Evolutionary conservation across 176 grass and related monocot genomes (phyloP), one percentile per base, ranked within the genome.

Genomic region (Panicum miliaceum): DNA sequence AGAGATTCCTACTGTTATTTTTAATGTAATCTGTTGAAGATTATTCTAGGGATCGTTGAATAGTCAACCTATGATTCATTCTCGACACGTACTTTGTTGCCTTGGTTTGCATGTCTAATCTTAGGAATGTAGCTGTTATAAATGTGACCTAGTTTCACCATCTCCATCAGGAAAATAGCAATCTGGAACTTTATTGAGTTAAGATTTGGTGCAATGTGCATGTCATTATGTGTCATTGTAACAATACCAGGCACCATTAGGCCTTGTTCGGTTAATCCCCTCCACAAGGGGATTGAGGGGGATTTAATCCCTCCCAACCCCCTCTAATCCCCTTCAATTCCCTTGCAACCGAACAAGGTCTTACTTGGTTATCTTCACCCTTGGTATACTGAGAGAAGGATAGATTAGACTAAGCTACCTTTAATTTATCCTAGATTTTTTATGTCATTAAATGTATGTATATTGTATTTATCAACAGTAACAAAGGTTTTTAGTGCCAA

Each of bases 401-500:
- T 64, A 47, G 35, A 25, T n/a, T n/a, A n/a, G n/a, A n/a, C n/a
- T n/a, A n/a, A n/a, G n/a, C n/a, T n/a, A n/a, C n/a, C n/a, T n/a
- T 20, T 62, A 19, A 29, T 64, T 4, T 34, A 47, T 19, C n/a
- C 0, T 47, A 29, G 7, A 19, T 52, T 50, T 4, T 22, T 36
- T 15, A 74, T 12, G 47, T 3, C 50, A 19, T 35, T 35, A 53
- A 36, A 34, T 54, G 9, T 14, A 22, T 56, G 73, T 10, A 8
- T 37, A 23, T 4, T 68, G 7, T 53, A 52, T 48, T 75, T 38
- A 13, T 75, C 9, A 48, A 45, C 34, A 32, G 4, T 16, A 29
- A 32, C 43, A 72, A 72, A 72, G 43, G 25, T 15, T 72, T 72
- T 15, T 50, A 71, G 42, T 48, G 14, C 15, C 70, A 73, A 51